These are phyloP conservation scores for Fulvia fulva DNA, from an alignment of 2,329 filamentous ascomycete genomes.

Conservation along the genomic window DNA sequence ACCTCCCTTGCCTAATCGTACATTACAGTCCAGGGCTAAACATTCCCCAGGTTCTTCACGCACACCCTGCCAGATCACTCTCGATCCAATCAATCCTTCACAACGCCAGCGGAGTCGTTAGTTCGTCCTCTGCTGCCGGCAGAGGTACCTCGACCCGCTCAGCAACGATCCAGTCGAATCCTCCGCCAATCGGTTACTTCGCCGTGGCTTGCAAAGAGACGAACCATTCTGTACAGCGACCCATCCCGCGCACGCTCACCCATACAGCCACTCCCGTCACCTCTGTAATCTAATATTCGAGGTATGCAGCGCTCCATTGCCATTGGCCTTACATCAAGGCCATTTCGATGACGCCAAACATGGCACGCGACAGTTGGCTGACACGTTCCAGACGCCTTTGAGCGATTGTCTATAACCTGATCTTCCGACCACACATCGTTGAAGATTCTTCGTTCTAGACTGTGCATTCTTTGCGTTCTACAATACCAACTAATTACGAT, in stretches of 20 bases:
- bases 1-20: constrained; percentile 33
- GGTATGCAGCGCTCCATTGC: constrained; percentile 37
- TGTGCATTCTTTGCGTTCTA: constrained; percentile 41
- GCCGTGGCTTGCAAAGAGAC: constrained; percentile 41
- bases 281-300: constrained; percentile 48
- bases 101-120: constrained; percentile 49
- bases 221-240: constrained; percentile 22
- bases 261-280: constrained; percentile 29
- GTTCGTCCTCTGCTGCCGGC: constrained; percentile 50
- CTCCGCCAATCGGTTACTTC: constrained; percentile 37
- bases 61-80: constrained; percentile 29
- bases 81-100: constrained; percentile 24
- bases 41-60: constrained; percentile 44
- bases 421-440: constrained; percentile 24
- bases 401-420: constrained; percentile 35
- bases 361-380: constrained; percentile 24
- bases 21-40: constrained; percentile 33
- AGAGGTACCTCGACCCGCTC: constrained; percentile 23
- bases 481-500: constrained; percentile 56
- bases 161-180: constrained; percentile 34
- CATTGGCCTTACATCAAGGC: constrained; percentile 24
- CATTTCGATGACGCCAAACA: constrained; percentile 19
- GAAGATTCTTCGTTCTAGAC: constrained; percentile 33
- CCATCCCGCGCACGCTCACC: constrained; percentile 21
- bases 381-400: constrained; percentile 35